Evolutionary conservation across 805 yeast species (phyloP).

Genomic region (Lachancea nothofagi): DNA sequence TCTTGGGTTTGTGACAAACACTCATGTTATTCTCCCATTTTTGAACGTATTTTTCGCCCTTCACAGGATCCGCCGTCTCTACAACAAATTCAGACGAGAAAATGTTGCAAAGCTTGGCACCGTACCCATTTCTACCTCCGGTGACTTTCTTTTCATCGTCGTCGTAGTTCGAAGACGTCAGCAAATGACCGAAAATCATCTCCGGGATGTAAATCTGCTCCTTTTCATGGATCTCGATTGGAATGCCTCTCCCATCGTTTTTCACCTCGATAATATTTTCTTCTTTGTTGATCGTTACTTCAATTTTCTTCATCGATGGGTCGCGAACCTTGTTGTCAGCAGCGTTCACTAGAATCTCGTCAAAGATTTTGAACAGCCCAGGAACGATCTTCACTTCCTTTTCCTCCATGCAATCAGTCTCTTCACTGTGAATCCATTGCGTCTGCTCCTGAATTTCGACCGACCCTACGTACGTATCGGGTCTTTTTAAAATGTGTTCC

Average conservation of each 20-base stretch:
- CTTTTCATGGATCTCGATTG: constrained; percentile 85
- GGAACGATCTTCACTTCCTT: constrained; percentile 78
- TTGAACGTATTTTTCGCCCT: constrained; percentile 64
- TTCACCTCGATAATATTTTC: constrained; percentile 68
- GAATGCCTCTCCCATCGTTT: constrained; percentile 95
- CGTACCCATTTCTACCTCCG: constrained; percentile 98
- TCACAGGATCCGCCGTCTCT: constrained; percentile 77
- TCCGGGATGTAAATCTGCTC: constrained; percentile 94
- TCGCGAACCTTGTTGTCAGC: constrained; percentile 98
- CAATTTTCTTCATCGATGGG: constrained; percentile 78
- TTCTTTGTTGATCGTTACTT: constrained; percentile 75
- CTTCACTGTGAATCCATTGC: constrained; percentile 82
- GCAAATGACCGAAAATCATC: constrained; percentile 87
- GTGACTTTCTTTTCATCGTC: constrained; percentile 93
- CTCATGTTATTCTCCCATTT: constrained; percentile 87
- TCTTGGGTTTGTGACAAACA: constrained; percentile 66
- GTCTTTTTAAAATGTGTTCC: constrained; percentile 94
- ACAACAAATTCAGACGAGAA: constrained; percentile 82
- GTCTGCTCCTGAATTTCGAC: constrained; percentile 73
- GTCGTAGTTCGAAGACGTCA: constrained; percentile 94
- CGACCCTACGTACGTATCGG: constrained; percentile 96
- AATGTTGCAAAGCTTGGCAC: constrained; percentile 95
- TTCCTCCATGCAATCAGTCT: constrained; percentile 52
- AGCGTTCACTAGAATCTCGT: constrained; percentile 94
- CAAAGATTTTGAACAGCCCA: constrained; percentile 92